phyloP scores from a whole-genome alignment of 2,329 filamentous ascomycete genomes.

The Penicillium polonicum region DNA sequence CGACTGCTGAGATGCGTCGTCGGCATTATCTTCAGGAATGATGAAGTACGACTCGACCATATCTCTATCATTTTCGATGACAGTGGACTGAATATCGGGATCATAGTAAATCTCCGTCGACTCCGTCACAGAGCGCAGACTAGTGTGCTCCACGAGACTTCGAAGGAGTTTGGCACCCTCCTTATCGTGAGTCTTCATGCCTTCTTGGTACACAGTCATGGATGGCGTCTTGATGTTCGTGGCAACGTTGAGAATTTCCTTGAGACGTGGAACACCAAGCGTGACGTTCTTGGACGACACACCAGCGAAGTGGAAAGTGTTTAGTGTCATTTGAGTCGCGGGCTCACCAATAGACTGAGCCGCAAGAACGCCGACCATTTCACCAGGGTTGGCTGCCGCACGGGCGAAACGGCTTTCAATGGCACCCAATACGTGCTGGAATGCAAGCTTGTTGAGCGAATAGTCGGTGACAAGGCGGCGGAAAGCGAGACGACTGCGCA shows the following conservation, averaged over 20 bases:
- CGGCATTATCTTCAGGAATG: slow-evolving; percentile 78
- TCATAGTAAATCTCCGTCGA: slow-evolving; percentile 97
- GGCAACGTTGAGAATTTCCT: slow-evolving; percentile 98
- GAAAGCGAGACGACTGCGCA: slow-evolving; percentile 87
- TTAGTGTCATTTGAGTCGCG: slow-evolving; percentile 98
- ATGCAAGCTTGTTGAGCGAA: slow-evolving; percentile 83
- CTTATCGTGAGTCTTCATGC: slow-evolving; percentile 61
- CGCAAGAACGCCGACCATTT: slow-evolving; percentile 97
- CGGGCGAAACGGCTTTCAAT: slow-evolving; percentile 84
- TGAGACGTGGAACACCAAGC: slow-evolving; percentile 95
- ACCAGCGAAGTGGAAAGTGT: slow-evolving; percentile 99
- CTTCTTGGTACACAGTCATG: slow-evolving; percentile 85
- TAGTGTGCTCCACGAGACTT: slow-evolving; percentile 91
- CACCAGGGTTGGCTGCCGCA: slow-evolving; percentile 83
- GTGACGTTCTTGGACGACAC: slow-evolving; percentile 99
- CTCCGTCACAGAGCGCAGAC: slow-evolving; percentile 83
- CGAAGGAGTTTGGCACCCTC: slow-evolving; percentile 82
- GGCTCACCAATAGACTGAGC: slow-evolving; percentile 98
- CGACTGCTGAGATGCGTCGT: slow-evolving; percentile 67
- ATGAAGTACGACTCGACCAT: slow-evolving; percentile 98
- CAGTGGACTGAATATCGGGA: slow-evolving; percentile 80
- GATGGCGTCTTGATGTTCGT: slow-evolving; percentile 98
- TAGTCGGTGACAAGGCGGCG: slow-evolving; percentile 87
- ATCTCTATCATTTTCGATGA: slow-evolving; percentile 81
- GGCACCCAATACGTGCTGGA: slow-evolving; percentile 88